Conservation (phyloP, 495 filamentous ascomycete genomes). For the Venustampulla echinocandica region DNA sequence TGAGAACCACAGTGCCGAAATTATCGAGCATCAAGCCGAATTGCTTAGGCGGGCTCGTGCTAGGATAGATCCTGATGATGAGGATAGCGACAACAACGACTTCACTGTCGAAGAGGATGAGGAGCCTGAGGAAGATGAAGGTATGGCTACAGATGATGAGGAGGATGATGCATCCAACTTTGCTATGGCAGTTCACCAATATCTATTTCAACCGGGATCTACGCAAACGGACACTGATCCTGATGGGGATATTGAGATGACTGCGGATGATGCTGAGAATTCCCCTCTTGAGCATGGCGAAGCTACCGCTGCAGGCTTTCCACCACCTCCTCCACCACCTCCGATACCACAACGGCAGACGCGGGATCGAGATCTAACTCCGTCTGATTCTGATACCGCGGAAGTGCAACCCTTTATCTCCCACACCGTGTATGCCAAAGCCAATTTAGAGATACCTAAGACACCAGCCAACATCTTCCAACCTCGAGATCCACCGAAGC, state of each 20-base stretch:
- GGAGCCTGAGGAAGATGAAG: slow-evolving; percentile 17
- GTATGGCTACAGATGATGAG: slow-evolving; percentile 31
- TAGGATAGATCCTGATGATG: slow-evolving; percentile 38
- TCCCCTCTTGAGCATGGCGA: slow-evolving; percentile 49
- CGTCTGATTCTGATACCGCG: slow-evolving; percentile 50
- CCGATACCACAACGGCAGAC: slow-evolving; percentile 29
- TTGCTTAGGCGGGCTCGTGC: slow-evolving; percentile 17
- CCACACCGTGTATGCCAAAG: slow-evolving; percentile 43
- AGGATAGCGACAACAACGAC: slow-evolving; percentile 33
- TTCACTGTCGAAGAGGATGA: slow-evolving; percentile 24
- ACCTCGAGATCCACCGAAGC: slow-evolving; percentile 40
- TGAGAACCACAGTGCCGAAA: slow-evolving; percentile 27
- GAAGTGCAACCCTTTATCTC: slow-evolving; percentile 45
- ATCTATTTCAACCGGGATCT: slow-evolving; percentile 29
- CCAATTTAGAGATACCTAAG: slow-evolving; percentile 48
- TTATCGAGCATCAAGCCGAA: slow-evolving; percentile 14
- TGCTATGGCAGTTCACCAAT: slow-evolving; percentile 34
- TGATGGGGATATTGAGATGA: slow-evolving; percentile 54
- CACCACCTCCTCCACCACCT: slow-evolving; percentile 56
- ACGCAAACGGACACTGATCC: slow-evolving; percentile 31
- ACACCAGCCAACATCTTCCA: slow-evolving; percentile 33
- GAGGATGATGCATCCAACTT: slow-evolving; percentile 37
- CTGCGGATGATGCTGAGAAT: slow-evolving; percentile 27
- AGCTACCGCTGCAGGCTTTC: slow-evolving; percentile 61
- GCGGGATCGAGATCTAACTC: slow-evolving; percentile 45